Evolutionary conservation across 202 grass and related monocot genomes (phyloP).

Genomic region (Eragrostis tef): DNA sequence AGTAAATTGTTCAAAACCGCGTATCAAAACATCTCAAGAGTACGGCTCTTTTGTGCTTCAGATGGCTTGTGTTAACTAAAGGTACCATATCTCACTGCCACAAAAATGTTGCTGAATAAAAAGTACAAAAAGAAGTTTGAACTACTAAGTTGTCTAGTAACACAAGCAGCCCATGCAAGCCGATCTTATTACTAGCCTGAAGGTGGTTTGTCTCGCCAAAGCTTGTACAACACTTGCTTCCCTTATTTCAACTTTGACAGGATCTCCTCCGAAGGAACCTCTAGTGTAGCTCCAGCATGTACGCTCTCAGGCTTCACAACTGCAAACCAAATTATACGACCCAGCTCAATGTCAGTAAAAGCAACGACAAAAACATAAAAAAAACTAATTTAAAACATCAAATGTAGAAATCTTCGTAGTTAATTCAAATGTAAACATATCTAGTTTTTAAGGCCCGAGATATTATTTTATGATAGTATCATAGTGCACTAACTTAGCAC

Average conservation of each 20-base stretch:
- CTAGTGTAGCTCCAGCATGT: constrained; percentile 86
- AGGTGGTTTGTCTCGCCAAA: neutral
- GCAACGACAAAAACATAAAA: neutral
- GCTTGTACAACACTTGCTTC: constrained; percentile 7
- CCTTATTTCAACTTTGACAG: constrained; percentile 60
- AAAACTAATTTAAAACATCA: neutral
- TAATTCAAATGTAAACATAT: neutral
- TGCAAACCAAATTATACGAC: constrained; percentile 30
- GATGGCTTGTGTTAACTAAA: neutral
- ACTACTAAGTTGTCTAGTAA: constrained; percentile 26
- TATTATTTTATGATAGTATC: neutral
- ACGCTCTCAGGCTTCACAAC: constrained; percentile 84
- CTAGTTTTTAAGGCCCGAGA: neutral
- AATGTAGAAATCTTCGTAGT: neutral
- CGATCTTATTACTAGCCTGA: constrained; percentile 46
- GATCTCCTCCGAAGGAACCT: constrained; percentile 85
- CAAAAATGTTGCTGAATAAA: neutral
- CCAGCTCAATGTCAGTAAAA: neutral
- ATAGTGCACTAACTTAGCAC: neutral
- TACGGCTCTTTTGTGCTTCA: neutral
- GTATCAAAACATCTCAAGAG: constrained; percentile 3
- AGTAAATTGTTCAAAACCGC: constrained; percentile 3
- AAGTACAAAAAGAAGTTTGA: constrained; percentile 7
- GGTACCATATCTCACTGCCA: neutral
- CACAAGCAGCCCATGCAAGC: neutral